These are phyloP conservation scores for Debaryomycetaceae sp. DNA, from an alignment of 1,139 yeast species.

Conservation along the genomic window DNA sequence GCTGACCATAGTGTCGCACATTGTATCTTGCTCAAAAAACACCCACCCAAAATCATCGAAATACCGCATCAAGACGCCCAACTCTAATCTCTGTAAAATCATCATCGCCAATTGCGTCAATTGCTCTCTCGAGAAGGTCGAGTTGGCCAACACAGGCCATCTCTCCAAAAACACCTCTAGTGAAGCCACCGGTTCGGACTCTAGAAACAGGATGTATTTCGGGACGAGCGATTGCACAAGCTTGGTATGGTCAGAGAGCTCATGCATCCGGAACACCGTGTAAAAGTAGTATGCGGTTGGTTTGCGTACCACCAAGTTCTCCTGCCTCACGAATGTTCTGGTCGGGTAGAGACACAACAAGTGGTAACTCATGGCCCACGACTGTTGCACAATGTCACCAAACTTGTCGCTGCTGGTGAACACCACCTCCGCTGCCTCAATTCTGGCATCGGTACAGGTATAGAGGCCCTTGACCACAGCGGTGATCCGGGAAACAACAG, in stretches of 20 bases:
- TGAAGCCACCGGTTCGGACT: neutral
- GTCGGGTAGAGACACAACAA: conserved; percentile 46
- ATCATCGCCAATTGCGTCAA: conserved; percentile 12
- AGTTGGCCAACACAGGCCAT: conserved; percentile 52
- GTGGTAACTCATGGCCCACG: conserved; percentile 47
- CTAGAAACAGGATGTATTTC: conserved; percentile 3
- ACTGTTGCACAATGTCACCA: conserved; percentile 13
- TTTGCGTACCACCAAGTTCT: conserved; percentile 1
- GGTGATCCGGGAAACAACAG: conserved; percentile 21
- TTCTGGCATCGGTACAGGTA: conserved; percentile 17
- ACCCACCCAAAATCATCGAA: conserved; percentile 15
- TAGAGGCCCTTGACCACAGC: conserved; percentile 41
- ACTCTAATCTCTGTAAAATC: conserved; percentile 11
- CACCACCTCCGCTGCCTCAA: conserved; percentile 14
- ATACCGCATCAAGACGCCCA: conserved; percentile 15
- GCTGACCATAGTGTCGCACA: too few relatives aligned
- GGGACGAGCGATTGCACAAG: conserved; percentile 11
- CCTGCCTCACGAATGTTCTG: conserved; percentile 14
- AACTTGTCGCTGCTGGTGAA: conserved; percentile 13
- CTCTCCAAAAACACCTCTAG: conserved; percentile 32
- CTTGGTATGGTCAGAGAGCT: conserved; percentile 24
- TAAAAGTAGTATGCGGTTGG: conserved; percentile 24
- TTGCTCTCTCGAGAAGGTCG: conserved; percentile 20
- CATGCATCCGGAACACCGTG: conserved; percentile 45
- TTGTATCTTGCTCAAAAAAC: conserved; percentile 42